Evolutionary conservation across 2,329 filamentous ascomycete genomes (phyloP), one percentile per base, ranked within the genome.

Genomic region (Talaromyces sp.): DNA sequence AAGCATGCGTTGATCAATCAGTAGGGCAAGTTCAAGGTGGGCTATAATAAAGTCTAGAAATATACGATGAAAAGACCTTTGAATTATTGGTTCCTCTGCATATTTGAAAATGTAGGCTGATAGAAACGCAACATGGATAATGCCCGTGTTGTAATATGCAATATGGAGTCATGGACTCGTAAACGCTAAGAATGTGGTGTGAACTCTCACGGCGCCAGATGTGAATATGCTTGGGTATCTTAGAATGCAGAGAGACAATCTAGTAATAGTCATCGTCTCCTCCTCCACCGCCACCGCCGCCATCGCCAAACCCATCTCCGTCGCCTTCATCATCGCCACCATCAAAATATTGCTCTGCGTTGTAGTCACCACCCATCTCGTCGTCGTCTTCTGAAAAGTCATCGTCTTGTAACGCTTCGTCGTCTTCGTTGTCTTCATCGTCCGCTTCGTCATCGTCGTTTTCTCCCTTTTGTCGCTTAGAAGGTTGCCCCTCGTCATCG

Each of bases 271-370:
- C 78, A 62, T 79, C 82, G 56, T 80, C 82, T 59, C 81, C 84
- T 8, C 78, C 81, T 6, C 78, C 81, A 47, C 80, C 83, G 34
- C 80, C 82, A 44, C 79, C 84, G 52, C 79, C 81, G 63, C 80
- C 83, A 65, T 82, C 85, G 30, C 78, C 83, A 57, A 80, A 83
- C 61, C 82, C 82, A 65, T 83, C 85, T 60, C 82, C 84, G 57
- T 84, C 78, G 57, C 74, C 79, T 54, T 81, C 80, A 56, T 81
- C 80, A 56, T 82, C 86, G 6, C 86, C 86, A 60, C 80, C 83
- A 64, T 85, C 83, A 67, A 86, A 86, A 76, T 88, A 88, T 65
- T 87, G 81, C 67, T 88, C 86, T 1, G 83, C 86, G 66, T 87
- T 84, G 67, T 88, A 87, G 69, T 87, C 85, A 4, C 83, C 85